Evolutionary conservation across 2,329 filamentous ascomycete species (phyloP).

Genomic region (Tolypocladium inflatum): DNA sequence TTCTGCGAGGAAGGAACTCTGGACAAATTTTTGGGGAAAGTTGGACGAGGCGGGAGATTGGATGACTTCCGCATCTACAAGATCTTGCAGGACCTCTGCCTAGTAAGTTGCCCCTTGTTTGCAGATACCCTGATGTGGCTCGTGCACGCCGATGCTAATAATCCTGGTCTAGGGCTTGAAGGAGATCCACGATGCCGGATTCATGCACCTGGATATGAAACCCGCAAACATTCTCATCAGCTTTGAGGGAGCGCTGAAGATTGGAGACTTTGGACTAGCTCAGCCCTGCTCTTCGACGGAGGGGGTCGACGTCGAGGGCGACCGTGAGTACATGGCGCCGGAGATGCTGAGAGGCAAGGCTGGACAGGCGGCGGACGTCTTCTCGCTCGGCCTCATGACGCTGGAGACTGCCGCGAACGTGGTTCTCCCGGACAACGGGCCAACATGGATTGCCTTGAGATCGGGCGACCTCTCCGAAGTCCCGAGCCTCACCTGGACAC

Average conservation of each 20-base stretch:
- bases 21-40: slow-evolving; percentile 72
- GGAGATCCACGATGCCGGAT: slow-evolving; percentile 81
- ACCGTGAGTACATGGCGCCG: slow-evolving; percentile 91
- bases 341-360: slow-evolving; percentile 82
- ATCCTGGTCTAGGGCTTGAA: slow-evolving; percentile 60
- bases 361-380: slow-evolving; percentile 88
- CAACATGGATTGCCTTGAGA: slow-evolving; percentile 81
- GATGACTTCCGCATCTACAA: slow-evolving; percentile 99
- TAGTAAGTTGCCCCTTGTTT: slow-evolving; percentile 46
- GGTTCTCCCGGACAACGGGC: slow-evolving; percentile 84
- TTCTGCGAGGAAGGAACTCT: slow-evolving; percentile 92
- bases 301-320: slow-evolving; percentile 81
- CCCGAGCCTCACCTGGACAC: slow-evolving; percentile 77
- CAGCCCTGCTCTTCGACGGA: slow-evolving; percentile 66
- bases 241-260: slow-evolving; percentile 74
- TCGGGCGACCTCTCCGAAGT: slow-evolving; percentile 84
- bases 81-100: slow-evolving; percentile 75
- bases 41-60: slow-evolving; percentile 74
- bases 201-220: slow-evolving; percentile 79
- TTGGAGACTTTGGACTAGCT: slow-evolving; percentile 80
- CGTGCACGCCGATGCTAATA: slow-evolving; percentile 2
- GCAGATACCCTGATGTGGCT: too few species aligned
- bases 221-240: slow-evolving; percentile 77
- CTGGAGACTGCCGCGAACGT: slow-evolving; percentile 93
- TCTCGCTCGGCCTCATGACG: slow-evolving; percentile 88